phyloP scores from a whole-genome alignment of 345 rosid genomes.

The Cochlearia excelsa region DNA sequence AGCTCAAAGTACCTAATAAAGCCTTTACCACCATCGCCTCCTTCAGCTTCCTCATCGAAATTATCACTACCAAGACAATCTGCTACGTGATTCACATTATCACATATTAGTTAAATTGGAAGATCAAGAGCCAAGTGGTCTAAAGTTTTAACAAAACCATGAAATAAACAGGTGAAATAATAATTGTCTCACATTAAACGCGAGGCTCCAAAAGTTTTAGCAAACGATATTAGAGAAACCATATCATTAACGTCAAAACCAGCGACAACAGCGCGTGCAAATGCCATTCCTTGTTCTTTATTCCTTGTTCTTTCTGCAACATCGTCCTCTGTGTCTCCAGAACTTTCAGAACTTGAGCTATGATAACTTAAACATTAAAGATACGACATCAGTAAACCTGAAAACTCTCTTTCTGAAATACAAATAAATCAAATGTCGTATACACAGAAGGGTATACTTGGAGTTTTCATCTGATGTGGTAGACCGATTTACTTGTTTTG shows the following conservation, averaged over 20 bases:
- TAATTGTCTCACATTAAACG: conserved; percentile 61
- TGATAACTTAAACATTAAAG: conserved; percentile 16
- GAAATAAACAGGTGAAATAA: neutral
- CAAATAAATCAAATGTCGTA: neutral
- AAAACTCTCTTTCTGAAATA: conserved; percentile 2
- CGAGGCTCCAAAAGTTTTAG: conserved; percentile 81
- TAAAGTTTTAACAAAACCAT: neutral
- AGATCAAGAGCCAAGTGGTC: too few species aligned
- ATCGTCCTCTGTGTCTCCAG: conserved; percentile 30
- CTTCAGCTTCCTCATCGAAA: too few species aligned
- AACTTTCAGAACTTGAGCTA: conserved; percentile 85
- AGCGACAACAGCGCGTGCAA: conserved; percentile 99
- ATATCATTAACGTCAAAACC: conserved; percentile 82
- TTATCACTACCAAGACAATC: too few species aligned
- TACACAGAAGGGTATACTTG: conserved; percentile 49
- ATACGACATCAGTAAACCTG: too few species aligned
- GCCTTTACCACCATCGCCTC: too few species aligned
- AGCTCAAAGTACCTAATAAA: too few species aligned
- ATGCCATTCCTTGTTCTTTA: conserved; percentile 59
- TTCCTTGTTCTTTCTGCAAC: conserved; percentile 87
- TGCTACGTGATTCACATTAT: too few species aligned
- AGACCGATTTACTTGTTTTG: conserved; percentile 54
- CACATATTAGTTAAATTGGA: too few species aligned
- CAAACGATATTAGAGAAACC: conserved; percentile 67
- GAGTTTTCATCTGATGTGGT: conserved; percentile 54